Percentiles rank a stretch among this genome's conserved stretches.
These are phyloP conservation scores for Yueomyces sp. DNA, from an alignment of 805 yeast species.

Conservation along the genomic window DNA sequence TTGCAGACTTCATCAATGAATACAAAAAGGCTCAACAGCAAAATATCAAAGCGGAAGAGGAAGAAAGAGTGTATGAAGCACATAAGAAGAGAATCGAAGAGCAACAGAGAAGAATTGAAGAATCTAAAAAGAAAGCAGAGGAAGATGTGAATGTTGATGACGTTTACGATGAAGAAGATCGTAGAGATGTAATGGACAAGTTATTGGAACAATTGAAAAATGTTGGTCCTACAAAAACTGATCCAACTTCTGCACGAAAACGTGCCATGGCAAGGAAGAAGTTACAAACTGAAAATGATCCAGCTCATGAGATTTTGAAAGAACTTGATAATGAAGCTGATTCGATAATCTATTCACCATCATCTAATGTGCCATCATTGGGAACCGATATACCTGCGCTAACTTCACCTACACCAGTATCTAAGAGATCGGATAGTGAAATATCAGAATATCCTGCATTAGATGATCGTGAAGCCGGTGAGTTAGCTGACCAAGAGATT, in stretches of 20 bases:
- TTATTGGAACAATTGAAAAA: slow-evolving; percentile 77
- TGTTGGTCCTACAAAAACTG: slow-evolving; percentile 67
- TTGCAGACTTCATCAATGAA: slow-evolving; percentile 65
- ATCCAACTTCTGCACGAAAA: slow-evolving; percentile 67
- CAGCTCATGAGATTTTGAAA: slow-evolving; percentile 4
- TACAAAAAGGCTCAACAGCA: slow-evolving; percentile 72
- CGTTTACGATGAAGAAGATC: slow-evolving; percentile 12
- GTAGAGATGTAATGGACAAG: slow-evolving; percentile 61
- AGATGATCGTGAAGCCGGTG: background rate
- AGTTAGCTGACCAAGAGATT: slow-evolving; percentile 19
- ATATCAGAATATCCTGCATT: background rate
- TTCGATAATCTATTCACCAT: slow-evolving; percentile 21
- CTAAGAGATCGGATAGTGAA: background rate
- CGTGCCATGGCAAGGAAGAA: slow-evolving; percentile 65
- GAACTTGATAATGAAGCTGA: slow-evolving; percentile 16
- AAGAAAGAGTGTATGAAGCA: slow-evolving; percentile 60
- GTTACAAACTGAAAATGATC: slow-evolving; percentile 22
- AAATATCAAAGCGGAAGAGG: slow-evolving; percentile 72
- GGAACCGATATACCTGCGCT: background rate
- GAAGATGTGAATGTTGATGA: background rate
- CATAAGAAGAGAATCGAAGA: slow-evolving; percentile 43
- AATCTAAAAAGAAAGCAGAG: slow-evolving; percentile 7
- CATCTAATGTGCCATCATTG: background rate
- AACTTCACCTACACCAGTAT: background rate
- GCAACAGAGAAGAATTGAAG: slow-evolving; percentile 18